Evolutionary conservation across 2,329 filamentous ascomycete species (phyloP).

Genomic region (Ophiostoma quercus): DNA sequence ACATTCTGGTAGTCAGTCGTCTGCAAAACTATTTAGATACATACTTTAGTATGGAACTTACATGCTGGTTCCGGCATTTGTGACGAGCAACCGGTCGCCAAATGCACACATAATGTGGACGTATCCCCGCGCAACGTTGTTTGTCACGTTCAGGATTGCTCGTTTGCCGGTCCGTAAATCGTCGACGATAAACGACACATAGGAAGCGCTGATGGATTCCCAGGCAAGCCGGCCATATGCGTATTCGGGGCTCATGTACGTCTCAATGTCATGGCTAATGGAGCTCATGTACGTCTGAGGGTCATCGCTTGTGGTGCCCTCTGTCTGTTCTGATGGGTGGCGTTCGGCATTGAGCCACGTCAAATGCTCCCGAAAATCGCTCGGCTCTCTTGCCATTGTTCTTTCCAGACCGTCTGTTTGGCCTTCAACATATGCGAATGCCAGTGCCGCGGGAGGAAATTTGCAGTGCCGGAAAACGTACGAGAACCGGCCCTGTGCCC

Average conservation of each 20-base stretch:
- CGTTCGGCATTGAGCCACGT: slow-evolving; percentile 5
- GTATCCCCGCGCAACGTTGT: slow-evolving; percentile 20
- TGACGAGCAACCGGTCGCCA: slow-evolving; percentile 25
- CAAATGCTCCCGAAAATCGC: background rate
- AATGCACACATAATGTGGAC: slow-evolving; percentile 15
- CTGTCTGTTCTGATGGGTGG: background rate
- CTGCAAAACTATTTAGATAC: background rate
- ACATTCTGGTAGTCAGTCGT: slow-evolving; percentile 6
- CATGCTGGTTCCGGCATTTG: slow-evolving; percentile 19
- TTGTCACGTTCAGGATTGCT: background rate
- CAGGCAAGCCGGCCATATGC: slow-evolving; percentile 26
- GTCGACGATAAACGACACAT: slow-evolving; percentile 25
- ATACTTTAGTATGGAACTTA: background rate
- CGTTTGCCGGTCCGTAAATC: slow-evolving; percentile 23
- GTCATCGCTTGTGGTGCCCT: background rate
- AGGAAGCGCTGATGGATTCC: slow-evolving; percentile 16
- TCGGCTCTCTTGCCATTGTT: background rate
- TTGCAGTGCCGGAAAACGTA: slow-evolving; percentile 21
- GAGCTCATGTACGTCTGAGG: slow-evolving; percentile 6
- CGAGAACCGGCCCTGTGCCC: slow-evolving; percentile 20
- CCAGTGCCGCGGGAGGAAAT: slow-evolving; percentile 13
- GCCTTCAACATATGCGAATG: background rate
- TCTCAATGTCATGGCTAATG: background rate
- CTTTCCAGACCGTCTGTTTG: background rate
- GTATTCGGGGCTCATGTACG: slow-evolving; percentile 20